These are phyloP conservation scores for Fusarium nelsonii DNA, from an alignment of 2,329 filamentous ascomycete genomes.

Conservation along the genomic window DNA sequence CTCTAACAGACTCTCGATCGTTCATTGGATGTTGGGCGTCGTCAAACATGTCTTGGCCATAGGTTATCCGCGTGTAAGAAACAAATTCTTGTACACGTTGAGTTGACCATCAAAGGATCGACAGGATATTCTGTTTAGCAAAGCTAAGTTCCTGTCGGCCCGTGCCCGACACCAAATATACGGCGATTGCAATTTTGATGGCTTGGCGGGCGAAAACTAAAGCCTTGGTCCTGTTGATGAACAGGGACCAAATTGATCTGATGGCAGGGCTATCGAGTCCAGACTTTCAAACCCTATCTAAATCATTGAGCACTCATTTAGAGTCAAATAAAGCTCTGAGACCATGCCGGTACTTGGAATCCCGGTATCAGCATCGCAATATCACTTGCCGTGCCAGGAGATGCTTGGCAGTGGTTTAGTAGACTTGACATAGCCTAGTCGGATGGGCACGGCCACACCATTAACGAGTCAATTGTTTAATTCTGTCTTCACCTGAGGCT, in stretches of 20 bases:
- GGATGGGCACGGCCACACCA: slow-evolving; percentile 19
- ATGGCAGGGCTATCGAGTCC: slow-evolving; percentile 31
- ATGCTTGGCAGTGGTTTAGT: slow-evolving; percentile 35
- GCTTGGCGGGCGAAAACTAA: slow-evolving; percentile 10
- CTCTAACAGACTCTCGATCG: slow-evolving; percentile 41
- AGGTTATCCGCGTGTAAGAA: slow-evolving; percentile 29
- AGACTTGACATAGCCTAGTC: slow-evolving; percentile 11
- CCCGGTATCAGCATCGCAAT: slow-evolving; percentile 26
- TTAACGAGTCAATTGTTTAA: slow-evolving; percentile 27
- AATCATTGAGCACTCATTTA: not conserved
- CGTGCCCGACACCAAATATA: slow-evolving; percentile 1
- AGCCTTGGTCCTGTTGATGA: slow-evolving; percentile 4
- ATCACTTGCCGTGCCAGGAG: slow-evolving; percentile 21
- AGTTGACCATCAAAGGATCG: slow-evolving; percentile 36
- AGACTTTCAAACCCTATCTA: not conserved
- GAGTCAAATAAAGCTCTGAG: slow-evolving; percentile 6
- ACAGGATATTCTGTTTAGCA: slow-evolving; percentile 30
- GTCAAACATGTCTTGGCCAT: slow-evolving; percentile 22
- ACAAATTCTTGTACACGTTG: slow-evolving; percentile 35
- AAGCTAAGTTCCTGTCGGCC: slow-evolving; percentile 17
- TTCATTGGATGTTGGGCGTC: slow-evolving; percentile 29
- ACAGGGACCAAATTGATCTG: slow-evolving; percentile 10
- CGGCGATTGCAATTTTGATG: slow-evolving; percentile 6
- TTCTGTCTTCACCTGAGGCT: slow-evolving; percentile 37
- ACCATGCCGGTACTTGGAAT: not conserved